Evolutionary conservation across 805 yeast species (phyloP).

Genomic region (Ogataea minuta): DNA sequence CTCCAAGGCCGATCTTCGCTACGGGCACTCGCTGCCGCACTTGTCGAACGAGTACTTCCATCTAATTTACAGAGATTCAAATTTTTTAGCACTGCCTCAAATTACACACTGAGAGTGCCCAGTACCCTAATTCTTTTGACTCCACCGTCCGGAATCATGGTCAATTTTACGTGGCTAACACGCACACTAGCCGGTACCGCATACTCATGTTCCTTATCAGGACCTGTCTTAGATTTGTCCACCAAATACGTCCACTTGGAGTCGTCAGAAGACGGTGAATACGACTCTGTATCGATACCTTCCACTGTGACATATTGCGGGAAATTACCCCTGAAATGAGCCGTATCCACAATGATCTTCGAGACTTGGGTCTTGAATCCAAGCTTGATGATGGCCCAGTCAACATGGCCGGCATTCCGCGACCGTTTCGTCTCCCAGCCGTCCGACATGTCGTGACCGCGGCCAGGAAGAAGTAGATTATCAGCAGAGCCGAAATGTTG

Average conservation of each 20-base stretch:
- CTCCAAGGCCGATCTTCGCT: conserved; percentile 11
- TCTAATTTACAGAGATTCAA: neutral
- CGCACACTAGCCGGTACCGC: conserved; percentile 32
- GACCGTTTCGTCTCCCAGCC: conserved; percentile 98
- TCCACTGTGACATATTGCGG: conserved; percentile 79
- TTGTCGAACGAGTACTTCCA: conserved; percentile 13
- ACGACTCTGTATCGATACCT: conserved; percentile 43
- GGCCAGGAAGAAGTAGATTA: conserved; percentile 85
- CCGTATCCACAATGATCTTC: conserved; percentile 78
- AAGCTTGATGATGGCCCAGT: conserved; percentile 84
- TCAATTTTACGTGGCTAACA: conserved; percentile 70
- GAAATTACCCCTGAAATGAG: conserved; percentile 91
- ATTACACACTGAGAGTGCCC: conserved; percentile 44
- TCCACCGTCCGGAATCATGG: conserved; percentile 96
- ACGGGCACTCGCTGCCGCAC: conserved; percentile 34
- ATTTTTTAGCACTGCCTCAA: conserved; percentile 3
- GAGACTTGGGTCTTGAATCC: conserved; percentile 63
- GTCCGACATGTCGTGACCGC: conserved; percentile 95
- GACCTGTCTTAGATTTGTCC: conserved; percentile 68
- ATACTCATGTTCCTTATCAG: conserved; percentile 76
- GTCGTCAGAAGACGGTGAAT: conserved; percentile 41
- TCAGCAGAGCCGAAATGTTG: conserved; percentile 94
- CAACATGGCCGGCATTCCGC: conserved; percentile 77
- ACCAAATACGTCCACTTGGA: conserved; percentile 64
- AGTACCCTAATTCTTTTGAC: conserved; percentile 84